Evolutionary conservation across 352 stramenopile genomes (phyloP).

Genomic region (Blastocystis sp.): DNA sequence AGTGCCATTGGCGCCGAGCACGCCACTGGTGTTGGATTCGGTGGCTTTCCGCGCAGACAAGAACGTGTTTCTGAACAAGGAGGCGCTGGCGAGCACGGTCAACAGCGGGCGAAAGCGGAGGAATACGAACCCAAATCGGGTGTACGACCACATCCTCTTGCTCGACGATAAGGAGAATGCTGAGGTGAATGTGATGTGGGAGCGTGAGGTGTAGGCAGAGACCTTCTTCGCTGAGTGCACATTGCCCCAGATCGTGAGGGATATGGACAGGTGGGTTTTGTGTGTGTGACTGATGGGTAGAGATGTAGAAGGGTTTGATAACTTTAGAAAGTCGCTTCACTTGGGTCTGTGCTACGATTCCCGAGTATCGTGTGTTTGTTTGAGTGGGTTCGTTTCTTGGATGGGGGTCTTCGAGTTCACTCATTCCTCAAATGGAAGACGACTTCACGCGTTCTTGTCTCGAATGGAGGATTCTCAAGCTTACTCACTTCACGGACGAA

Average conservation of each 20-base stretch:
- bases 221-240: constrained; percentile 10
- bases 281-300: background rate
- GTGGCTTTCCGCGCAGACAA: constrained; percentile 29
- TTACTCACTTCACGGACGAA: too few relatives aligned
- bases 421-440: background rate
- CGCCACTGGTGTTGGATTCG: background rate
- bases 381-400: background rate
- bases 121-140: constrained; percentile 34
- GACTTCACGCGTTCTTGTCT: background rate
- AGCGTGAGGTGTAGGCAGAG: background rate
- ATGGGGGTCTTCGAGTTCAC: background rate
- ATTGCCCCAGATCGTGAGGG: constrained; percentile 1
- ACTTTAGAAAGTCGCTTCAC: constrained; percentile 8
- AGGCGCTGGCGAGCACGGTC: background rate
- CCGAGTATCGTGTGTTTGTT: background rate
- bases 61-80: constrained; percentile 44
- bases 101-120: background rate
- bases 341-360: background rate
- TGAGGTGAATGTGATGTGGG: background rate
- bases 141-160: constrained; percentile 25
- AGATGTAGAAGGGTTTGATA: background rate
- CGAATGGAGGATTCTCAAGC: constrained; percentile 35
- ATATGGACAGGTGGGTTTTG: background rate
- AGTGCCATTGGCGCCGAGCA: constrained; percentile 11
- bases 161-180: constrained; percentile 10